Evolutionary conservation across 352 stramenopile genomes (phyloP).

Genomic region (Globisporangium middletonii): DNA sequence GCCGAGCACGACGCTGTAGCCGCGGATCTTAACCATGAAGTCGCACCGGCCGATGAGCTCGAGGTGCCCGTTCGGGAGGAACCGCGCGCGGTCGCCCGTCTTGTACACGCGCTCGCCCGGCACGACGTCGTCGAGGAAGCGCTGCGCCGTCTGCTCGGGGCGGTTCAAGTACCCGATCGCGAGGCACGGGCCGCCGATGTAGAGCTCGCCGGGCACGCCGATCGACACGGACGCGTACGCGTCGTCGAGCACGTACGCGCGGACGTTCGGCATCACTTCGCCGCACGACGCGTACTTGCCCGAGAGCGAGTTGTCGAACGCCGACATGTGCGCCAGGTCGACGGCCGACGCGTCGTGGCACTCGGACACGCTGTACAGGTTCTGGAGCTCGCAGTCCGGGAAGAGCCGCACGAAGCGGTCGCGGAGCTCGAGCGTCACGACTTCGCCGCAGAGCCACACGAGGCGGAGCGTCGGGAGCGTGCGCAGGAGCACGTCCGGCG

Average conservation of each 20-base stretch:
- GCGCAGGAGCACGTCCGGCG: slow-evolving; percentile 37
- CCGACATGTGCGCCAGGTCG: slow-evolving; percentile 66
- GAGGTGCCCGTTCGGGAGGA: slow-evolving; percentile 87
- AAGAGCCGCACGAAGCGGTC: slow-evolving; percentile 83
- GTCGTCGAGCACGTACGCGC: slow-evolving; percentile 75
- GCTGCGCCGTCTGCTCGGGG: slow-evolving; percentile 65
- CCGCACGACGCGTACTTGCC: slow-evolving; percentile 88
- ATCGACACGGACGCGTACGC: slow-evolving; percentile 50
- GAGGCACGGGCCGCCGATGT: slow-evolving; percentile 82
- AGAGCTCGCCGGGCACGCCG: slow-evolving; percentile 74
- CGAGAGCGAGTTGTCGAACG: slow-evolving; percentile 64
- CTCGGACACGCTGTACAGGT: slow-evolving; percentile 93
- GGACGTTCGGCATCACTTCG: slow-evolving; percentile 80
- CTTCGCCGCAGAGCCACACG: slow-evolving; percentile 91
- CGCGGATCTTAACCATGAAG: slow-evolving; percentile 96
- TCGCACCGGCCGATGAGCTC: slow-evolving; percentile 92
- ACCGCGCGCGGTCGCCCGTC: slow-evolving; percentile 89
- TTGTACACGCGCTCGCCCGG: slow-evolving; percentile 83
- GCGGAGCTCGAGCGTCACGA: slow-evolving; percentile 88
- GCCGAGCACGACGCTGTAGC: slow-evolving; percentile 92
- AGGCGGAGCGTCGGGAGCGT: slow-evolving; percentile 74
- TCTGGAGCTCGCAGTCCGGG: slow-evolving; percentile 82
- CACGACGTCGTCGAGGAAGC: slow-evolving; percentile 68
- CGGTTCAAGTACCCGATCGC: slow-evolving; percentile 83
- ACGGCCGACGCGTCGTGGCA: slow-evolving; percentile 90